Base-by-base conservation (phyloP, 2,329 filamentous ascomycete species). In the Colletotrichum tropicale region DNA sequence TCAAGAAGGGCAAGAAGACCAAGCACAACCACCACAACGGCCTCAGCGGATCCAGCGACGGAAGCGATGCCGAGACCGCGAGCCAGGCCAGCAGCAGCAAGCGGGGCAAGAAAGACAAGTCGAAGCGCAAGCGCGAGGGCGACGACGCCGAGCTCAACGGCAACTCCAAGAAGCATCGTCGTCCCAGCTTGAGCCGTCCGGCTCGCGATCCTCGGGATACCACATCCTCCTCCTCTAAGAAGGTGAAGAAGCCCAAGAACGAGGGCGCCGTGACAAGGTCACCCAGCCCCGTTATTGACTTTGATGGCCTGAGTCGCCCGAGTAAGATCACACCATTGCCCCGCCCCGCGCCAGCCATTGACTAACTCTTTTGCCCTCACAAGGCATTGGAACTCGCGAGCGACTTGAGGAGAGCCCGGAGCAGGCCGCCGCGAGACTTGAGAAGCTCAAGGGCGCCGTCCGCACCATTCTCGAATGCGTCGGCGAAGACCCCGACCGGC, bases 391-490 rank as follows among this genome's bases (percentile, higher is more conserved):
- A 71, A 95, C 94, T 3, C 89, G 93, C 61, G 89, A 90, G 77
- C 88, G 92, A 38, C 86, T 90, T 8, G 90, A 93, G 65, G 91
- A 93, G 79, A 88, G 84, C 16, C 83, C 86, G 2, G 89, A 88
- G 75, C 86, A 90, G 78, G 87, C 87, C 34, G 87, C 85, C 15
- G 83, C 83, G 76, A 88, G 92, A 61, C 82, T 93, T 48, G 86
- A 89, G 18, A 91, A 89, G 80, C 89, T 94, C 84, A 87, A 88
- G 75, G 91, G 87, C 61, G 93, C 93, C 48, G 91, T 94, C 30
- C 87, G 91, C 65, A 94, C 92, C 3, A 87, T 94, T 16, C 89
- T 94, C 34, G 93, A 94, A 82, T 94, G 92, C 79, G 86, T 94
- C 8, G 93, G 93, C 79, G 93, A 94, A 84, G 92, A 94, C 78